phyloP scores from a whole-genome alignment of 495 filamentous ascomycete genomes.

The Neurospora sp. region DNA sequence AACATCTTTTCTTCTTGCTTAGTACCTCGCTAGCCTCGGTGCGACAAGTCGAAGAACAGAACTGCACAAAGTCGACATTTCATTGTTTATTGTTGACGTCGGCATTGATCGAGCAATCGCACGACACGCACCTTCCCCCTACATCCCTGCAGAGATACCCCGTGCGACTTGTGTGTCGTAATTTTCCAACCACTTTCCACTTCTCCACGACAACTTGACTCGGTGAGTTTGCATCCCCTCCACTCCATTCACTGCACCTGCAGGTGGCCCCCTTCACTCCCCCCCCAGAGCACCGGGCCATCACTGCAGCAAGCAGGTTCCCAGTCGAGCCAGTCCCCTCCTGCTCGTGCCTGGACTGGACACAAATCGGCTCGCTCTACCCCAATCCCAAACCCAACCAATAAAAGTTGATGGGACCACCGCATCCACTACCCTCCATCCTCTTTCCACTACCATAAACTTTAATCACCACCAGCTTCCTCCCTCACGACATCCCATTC shows the following conservation, averaged over 20 bases:
- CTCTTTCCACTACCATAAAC: background rate
- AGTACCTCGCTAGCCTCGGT: background rate
- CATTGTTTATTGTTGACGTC: conserved; percentile 1
- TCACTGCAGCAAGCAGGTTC: background rate
- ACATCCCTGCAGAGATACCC: conserved; percentile 16
- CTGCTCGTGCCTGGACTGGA: background rate
- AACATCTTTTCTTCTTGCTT: conserved; percentile 3
- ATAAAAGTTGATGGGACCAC: background rate
- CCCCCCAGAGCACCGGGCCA: background rate
- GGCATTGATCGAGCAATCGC: background rate
- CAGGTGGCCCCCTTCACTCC: background rate
- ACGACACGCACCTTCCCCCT: background rate
- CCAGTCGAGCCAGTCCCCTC: background rate
- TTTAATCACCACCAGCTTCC: background rate
- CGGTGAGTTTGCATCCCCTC: background rate
- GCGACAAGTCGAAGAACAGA: conserved; percentile 1
- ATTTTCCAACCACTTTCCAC: background rate
- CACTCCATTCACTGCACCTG: background rate
- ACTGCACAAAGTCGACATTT: background rate
- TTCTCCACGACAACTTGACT: background rate
- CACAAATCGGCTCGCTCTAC: background rate
- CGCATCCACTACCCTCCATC: background rate
- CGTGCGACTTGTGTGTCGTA: conserved; percentile 1
- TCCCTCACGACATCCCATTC: background rate
- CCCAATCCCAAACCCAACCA: background rate